Evolutionary conservation across 306 rosid genomes (phyloP).

Genomic region (Herpetospermum pedunculosum): DNA sequence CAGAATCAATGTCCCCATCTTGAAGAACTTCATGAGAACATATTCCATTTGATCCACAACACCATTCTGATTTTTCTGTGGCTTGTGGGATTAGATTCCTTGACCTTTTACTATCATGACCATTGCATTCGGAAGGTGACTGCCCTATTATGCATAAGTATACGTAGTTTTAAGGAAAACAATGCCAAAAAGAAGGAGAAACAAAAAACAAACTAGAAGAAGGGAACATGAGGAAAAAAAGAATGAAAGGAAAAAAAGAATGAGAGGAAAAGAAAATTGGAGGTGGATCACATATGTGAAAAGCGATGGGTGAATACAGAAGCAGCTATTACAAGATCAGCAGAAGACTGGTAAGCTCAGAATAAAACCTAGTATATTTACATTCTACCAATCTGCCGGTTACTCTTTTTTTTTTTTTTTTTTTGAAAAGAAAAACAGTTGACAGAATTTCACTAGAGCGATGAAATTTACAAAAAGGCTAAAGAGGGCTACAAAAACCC

Average conservation of each 20-base stretch:
- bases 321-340: background rate
- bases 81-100: conserved; percentile 24
- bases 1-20: conserved; percentile 43
- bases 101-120: conserved; percentile 23
- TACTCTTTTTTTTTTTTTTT: too few species aligned
- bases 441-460: background rate
- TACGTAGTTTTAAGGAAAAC: background rate
- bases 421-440: too few species aligned
- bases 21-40: conserved; percentile 85
- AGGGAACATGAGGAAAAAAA: conserved; percentile 1
- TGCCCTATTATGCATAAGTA: conserved; percentile 30
- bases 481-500: too few species aligned
- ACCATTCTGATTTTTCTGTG: conserved; percentile 20
- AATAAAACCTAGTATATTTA: background rate
- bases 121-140: conserved; percentile 24
- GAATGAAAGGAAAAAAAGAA: too few species aligned
- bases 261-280: background rate
- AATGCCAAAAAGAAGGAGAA: background rate
- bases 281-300: background rate
- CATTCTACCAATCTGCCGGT: background rate
- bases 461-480: background rate
- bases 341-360: background rate
- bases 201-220: conserved; percentile 5
- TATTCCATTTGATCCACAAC: conserved; percentile 72
- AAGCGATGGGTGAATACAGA: background rate